Evolutionary conservation across 1,139 yeast species (phyloP).

Genomic region (Candida pseudoviswanathii): DNA sequence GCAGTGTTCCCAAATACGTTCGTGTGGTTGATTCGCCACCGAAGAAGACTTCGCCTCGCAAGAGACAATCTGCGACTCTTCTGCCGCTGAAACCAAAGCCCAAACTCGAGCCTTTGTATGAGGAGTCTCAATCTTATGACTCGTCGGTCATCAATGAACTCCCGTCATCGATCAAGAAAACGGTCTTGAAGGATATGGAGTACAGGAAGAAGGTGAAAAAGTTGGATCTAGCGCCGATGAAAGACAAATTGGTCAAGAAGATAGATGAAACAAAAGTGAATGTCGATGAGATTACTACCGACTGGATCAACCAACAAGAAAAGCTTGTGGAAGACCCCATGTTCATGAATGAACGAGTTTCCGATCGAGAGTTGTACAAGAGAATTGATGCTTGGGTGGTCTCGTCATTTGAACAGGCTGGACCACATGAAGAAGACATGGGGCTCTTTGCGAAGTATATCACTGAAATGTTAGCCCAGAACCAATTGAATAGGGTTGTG

Average conservation of each 20-base stretch:
- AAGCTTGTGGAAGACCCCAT: constrained; percentile 28
- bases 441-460: constrained; percentile 35
- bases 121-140: constrained; percentile 32
- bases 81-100: constrained; percentile 5
- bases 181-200: constrained; percentile 44
- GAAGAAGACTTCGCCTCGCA: constrained; percentile 16
- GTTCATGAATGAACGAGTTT: constrained; percentile 34
- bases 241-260: constrained; percentile 31
- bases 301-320: constrained; percentile 29
- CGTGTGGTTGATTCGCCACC: constrained; percentile 40
- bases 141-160: constrained; percentile 46
- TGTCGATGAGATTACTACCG: constrained; percentile 23
- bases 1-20: constrained; percentile 35
- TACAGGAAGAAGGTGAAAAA: constrained; percentile 29
- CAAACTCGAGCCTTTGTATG: constrained; percentile 13
- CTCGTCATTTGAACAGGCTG: constrained; percentile 42
- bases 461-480: constrained; percentile 20
- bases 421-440: constrained; percentile 64
- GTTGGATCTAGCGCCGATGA: constrained; percentile 31
- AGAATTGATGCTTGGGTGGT: constrained; percentile 52
- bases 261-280: constrained; percentile 20
- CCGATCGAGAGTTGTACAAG: constrained; percentile 31
- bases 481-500: constrained; percentile 24
- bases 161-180: constrained; percentile 46
- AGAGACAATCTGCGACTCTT: constrained; percentile 10